Evolutionary conservation across 2,329 filamentous ascomycete genomes (phyloP).

Genomic region (Fusarium hainanense): DNA sequence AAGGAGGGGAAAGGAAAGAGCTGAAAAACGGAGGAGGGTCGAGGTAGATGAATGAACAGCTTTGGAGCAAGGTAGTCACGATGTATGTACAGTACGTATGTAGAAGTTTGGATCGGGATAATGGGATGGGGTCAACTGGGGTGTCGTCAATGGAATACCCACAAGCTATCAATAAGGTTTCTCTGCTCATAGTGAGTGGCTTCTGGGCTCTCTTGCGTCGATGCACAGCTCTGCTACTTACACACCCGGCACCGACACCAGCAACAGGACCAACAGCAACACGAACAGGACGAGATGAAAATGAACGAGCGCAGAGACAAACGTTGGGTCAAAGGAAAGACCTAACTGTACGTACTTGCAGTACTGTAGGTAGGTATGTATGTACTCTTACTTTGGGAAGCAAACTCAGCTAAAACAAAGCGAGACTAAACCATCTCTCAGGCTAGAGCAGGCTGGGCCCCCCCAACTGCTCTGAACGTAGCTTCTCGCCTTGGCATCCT

Average conservation of each 20-base stretch:
- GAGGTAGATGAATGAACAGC: conserved; percentile 38
- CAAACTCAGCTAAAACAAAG: conserved; percentile 4
- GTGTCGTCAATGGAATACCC: conserved; percentile 41
- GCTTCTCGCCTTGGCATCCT: conserved; percentile 34
- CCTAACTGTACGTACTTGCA: background rate
- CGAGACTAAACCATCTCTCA: conserved; percentile 15
- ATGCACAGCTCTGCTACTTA: conserved; percentile 12
- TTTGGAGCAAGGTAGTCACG: conserved; percentile 29
- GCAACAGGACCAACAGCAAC: background rate
- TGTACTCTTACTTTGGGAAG: background rate
- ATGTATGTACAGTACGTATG: conserved; percentile 25
- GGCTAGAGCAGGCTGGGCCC: conserved; percentile 18
- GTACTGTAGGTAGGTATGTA: too few relatives aligned
- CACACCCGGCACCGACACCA: background rate
- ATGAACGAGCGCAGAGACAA: conserved; percentile 32
- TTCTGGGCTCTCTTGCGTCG: conserved; percentile 42
- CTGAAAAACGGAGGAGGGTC: conserved; percentile 30
- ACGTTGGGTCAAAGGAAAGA: conserved; percentile 1
- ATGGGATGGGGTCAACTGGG: conserved; percentile 36
- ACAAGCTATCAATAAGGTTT: conserved; percentile 46
- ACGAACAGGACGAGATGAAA: conserved; percentile 21
- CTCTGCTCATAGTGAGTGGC: conserved; percentile 38
- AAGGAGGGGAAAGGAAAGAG: conserved; percentile 11
- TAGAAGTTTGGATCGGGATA: conserved; percentile 40
- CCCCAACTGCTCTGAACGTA: conserved; percentile 30